Conservation (phyloP, 768 basidiomycete genomes). For the Agrocybe praecox region DNA sequence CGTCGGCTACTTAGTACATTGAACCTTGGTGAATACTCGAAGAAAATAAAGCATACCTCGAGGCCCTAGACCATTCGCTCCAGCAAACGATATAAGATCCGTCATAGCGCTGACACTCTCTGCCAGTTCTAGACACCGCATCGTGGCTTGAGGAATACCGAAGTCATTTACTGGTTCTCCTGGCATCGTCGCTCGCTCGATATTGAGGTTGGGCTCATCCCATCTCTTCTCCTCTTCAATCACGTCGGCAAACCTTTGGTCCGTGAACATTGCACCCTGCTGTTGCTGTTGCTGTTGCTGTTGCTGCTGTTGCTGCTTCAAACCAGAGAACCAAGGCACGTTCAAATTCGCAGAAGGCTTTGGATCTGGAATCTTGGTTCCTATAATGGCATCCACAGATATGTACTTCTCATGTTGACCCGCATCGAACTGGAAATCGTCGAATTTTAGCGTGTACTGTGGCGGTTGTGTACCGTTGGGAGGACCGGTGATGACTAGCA, state of each 20-base stretch:
- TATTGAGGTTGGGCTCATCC: constrained; percentile 66
- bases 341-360: constrained; percentile 32
- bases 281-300: too few relatives aligned
- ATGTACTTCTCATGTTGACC: constrained; percentile 75
- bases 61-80: constrained; percentile 57
- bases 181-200: constrained; percentile 69
- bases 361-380: constrained; percentile 45
- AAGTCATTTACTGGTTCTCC: constrained; percentile 87
- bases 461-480: constrained; percentile 23
- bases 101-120: constrained; percentile 83
- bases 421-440: constrained; percentile 75
- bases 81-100: constrained; percentile 72
- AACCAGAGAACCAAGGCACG: constrained; percentile 16
- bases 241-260: constrained; percentile 9
- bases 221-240: constrained; percentile 55
- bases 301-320: constrained; percentile 1
- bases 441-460: constrained; percentile 58
- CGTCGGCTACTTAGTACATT: constrained; percentile 13
- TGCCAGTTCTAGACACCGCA: constrained; percentile 87
- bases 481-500: constrained; percentile 31
- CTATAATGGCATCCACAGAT: constrained; percentile 61
- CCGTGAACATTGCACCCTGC: constrained; percentile 12
- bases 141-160: constrained; percentile 86
- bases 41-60: constrained; percentile 53
- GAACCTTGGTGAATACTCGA: constrained; percentile 4